Conservation (phyloP, 2,329 filamentous ascomycete genomes). For the Polychaeton citri region DNA sequence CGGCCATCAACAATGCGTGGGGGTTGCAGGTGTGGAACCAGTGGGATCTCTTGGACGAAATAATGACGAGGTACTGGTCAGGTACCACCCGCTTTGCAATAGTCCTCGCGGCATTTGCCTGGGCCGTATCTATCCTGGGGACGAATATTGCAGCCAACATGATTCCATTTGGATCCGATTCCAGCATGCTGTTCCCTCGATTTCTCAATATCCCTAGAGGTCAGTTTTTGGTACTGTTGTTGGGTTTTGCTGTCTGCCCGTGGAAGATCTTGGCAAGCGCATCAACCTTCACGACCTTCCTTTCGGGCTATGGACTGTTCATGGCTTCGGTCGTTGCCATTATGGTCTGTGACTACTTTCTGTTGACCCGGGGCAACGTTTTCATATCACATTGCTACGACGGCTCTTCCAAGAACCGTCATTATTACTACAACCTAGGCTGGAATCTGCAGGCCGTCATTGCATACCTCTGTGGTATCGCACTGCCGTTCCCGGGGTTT, state of each 20-base stretch:
- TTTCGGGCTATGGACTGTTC: conserved; percentile 46
- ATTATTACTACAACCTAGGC: conserved; percentile 39
- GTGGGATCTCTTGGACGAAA: conserved; percentile 21
- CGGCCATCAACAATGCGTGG: conserved; percentile 31
- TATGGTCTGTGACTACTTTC: conserved; percentile 47
- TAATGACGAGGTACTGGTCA: conserved; percentile 20
- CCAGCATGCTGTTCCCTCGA: conserved; percentile 30
- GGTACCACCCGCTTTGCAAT: conserved; percentile 24
- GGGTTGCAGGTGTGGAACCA: conserved; percentile 22
- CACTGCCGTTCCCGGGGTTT: conserved; percentile 44
- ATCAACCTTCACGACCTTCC: conserved; percentile 46
- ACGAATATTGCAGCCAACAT: conserved; percentile 27
- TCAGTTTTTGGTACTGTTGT: conserved; percentile 20
- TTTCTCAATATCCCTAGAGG: conserved; percentile 33
- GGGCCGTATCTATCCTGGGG: conserved; percentile 23
- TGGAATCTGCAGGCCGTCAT: conserved; percentile 47
- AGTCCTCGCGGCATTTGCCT: conserved; percentile 25
- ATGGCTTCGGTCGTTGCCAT: conserved; percentile 50
- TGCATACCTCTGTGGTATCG: conserved; percentile 45
- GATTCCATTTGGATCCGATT: conserved; percentile 23
- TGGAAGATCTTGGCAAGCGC: conserved; percentile 53
- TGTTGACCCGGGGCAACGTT: conserved; percentile 30
- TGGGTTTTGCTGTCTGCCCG: conserved; percentile 46
- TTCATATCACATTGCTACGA: conserved; percentile 26
- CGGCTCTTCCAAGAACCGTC: conserved; percentile 32